These are phyloP conservation scores for Rasamsonia emersonii DNA, from an alignment of 2,329 filamentous ascomycete genomes.

Conservation along the genomic window DNA sequence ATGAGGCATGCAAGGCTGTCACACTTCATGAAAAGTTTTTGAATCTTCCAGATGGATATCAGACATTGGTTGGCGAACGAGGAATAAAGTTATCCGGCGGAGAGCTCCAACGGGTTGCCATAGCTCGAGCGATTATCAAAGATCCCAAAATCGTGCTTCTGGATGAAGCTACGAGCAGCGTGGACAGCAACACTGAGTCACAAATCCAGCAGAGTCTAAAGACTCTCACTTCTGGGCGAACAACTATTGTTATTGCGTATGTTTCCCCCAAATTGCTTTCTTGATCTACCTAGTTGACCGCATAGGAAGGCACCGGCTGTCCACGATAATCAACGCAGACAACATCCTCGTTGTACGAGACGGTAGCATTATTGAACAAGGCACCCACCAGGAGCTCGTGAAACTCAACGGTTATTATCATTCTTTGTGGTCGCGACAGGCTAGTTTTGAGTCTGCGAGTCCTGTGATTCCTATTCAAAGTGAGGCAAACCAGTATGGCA, in stretches of 20 bases:
- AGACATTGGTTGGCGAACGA: slow-evolving; percentile 91
- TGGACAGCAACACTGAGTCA: slow-evolving; percentile 91
- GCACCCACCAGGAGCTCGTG: slow-evolving; percentile 72
- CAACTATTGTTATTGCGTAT: slow-evolving; percentile 92
- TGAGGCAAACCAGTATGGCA: too few relatives aligned
- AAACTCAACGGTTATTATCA: slow-evolving; percentile 65
- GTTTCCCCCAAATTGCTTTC: too few relatives aligned
- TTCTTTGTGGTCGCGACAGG: slow-evolving; percentile 61
- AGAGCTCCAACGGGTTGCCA: slow-evolving; percentile 94
- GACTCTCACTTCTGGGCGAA: slow-evolving; percentile 72
- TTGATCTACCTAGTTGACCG: too few relatives aligned
- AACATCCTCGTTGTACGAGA: slow-evolving; percentile 90
- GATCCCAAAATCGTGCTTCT: slow-evolving; percentile 86
- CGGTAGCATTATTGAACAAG: slow-evolving; percentile 82
- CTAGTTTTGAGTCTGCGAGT: too few relatives aligned
- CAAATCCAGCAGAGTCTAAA: slow-evolving; percentile 90
- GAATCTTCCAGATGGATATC: slow-evolving; percentile 73
- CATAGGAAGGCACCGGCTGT: slow-evolving; percentile 90
- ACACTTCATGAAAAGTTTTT: slow-evolving; percentile 91
- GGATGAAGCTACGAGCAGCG: slow-evolving; percentile 86
- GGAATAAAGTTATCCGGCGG: slow-evolving; percentile 88
- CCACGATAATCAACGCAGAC: slow-evolving; percentile 85
- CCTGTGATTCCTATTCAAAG: too few relatives aligned
- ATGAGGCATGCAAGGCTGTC: slow-evolving; percentile 64
- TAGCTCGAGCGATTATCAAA: slow-evolving; percentile 80